These are phyloP conservation scores for Coniochaeta hoffmannii DNA, from an alignment of 2,329 filamentous ascomycete genomes.

Conservation along the genomic window DNA sequence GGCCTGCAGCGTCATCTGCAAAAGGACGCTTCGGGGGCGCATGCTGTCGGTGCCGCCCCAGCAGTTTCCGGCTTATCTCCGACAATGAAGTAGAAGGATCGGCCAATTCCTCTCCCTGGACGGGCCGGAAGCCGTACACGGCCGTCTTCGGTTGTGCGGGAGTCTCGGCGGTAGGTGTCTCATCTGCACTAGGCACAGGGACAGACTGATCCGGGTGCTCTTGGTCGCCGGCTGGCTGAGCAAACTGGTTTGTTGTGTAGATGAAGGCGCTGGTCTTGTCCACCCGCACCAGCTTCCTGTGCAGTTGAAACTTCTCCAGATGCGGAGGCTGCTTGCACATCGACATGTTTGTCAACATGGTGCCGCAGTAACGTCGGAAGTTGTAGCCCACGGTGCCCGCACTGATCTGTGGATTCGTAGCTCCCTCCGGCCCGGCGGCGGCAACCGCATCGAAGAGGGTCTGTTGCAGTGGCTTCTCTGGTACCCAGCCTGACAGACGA, in stretches of 20 bases:
- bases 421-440: conserved; percentile 22
- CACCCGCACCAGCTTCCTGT: conserved; percentile 26
- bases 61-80: neutral
- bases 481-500: conserved; percentile 17
- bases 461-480: conserved; percentile 26
- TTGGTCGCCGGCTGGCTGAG: neutral
- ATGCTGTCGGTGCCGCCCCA: neutral
- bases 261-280: conserved; percentile 35
- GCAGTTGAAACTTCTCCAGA: conserved; percentile 30
- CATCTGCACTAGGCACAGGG: neutral
- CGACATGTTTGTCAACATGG: conserved; percentile 22
- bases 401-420: conserved; percentile 27
- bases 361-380: conserved; percentile 27
- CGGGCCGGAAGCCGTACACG: neutral
- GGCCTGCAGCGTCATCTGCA: neutral
- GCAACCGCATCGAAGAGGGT: conserved; percentile 26
- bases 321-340: conserved; percentile 30
- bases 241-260: conserved; percentile 20
- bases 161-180: neutral
- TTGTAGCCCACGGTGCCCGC: conserved; percentile 25
- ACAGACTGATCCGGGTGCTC: neutral
- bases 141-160: neutral
- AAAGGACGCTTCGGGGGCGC: neutral
- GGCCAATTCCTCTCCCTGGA: neutral
- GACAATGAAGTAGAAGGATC: neutral